Evolutionary conservation across 805 yeast genomes (phyloP).

Genomic region (Ogataea nitratoaversa): DNA sequence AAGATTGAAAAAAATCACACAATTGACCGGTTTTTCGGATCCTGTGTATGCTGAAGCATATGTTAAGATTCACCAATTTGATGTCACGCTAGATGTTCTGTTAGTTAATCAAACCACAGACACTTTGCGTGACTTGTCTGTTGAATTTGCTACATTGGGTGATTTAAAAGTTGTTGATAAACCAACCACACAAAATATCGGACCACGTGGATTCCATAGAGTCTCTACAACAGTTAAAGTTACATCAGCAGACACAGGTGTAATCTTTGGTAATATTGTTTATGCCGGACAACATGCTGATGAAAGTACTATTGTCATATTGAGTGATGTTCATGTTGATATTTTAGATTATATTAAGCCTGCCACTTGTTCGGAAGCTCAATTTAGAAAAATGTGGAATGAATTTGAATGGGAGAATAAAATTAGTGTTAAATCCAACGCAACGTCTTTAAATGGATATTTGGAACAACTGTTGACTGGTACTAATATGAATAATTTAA

Average conservation of each 20-base stretch:
- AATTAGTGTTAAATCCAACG: slow-evolving; percentile 75
- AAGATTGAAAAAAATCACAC: slow-evolving; percentile 82
- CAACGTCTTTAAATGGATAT: slow-evolving; percentile 67
- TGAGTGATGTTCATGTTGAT: slow-evolving; percentile 93
- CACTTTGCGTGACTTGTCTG: slow-evolving; percentile 85
- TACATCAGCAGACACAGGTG: slow-evolving; percentile 96
- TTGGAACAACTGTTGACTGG: slow-evolving; percentile 70
- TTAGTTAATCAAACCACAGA: slow-evolving; percentile 91
- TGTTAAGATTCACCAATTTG: slow-evolving; percentile 93
- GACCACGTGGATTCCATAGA: slow-evolving; percentile 96
- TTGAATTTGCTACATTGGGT: slow-evolving; percentile 94
- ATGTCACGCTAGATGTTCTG: slow-evolving; percentile 89
- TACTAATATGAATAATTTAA: slow-evolving; percentile 91
- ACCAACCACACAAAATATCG: slow-evolving; percentile 84
- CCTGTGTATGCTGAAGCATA: slow-evolving; percentile 98
- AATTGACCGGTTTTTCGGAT: slow-evolving; percentile 96
- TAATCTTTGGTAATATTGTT: slow-evolving; percentile 93
- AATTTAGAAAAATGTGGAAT: slow-evolving; percentile 97
- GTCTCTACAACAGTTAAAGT: slow-evolving; percentile 88
- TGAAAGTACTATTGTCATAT: slow-evolving; percentile 82
- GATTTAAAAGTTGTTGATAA: slow-evolving; percentile 92
- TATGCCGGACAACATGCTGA: slow-evolving; percentile 95
- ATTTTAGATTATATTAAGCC: slow-evolving; percentile 97
- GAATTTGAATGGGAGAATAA: slow-evolving; percentile 99
- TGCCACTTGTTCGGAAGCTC: slow-evolving; percentile 81